phyloP scores from a whole-genome alignment of 805 yeast genomes.

The Isabelozyma heimii region DNA sequence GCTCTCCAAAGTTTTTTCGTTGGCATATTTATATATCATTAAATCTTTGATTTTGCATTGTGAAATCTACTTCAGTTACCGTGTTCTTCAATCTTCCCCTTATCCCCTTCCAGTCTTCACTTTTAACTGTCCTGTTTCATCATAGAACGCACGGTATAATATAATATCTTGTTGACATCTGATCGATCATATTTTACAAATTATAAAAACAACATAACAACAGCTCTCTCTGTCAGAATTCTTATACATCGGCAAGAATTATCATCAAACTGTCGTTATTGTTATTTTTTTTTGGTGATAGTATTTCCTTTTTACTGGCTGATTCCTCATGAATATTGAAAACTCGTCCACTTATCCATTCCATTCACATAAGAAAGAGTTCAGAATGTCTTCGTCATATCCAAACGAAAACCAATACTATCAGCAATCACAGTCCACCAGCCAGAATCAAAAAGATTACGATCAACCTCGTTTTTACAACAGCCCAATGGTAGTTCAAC shows the following conservation, averaged over 20 bases:
- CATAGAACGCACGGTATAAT: too few species aligned
- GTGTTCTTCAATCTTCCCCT: neutral
- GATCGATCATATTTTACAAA: too few species aligned
- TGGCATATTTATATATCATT: neutral
- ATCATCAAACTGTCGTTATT: too few species aligned
- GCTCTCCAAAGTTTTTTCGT: neutral
- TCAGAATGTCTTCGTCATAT: neutral
- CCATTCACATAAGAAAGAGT: neutral
- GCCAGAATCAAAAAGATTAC: neutral
- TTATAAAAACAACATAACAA: too few species aligned
- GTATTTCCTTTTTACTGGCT: neutral
- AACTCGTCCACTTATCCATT: neutral
- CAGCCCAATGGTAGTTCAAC: neutral
- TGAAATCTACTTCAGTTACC: neutral
- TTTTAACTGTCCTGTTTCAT: too few species aligned
- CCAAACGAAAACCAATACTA: neutral
- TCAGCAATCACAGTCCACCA: neutral
- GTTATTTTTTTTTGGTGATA: too few species aligned
- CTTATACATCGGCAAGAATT: too few species aligned
- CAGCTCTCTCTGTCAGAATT: too few species aligned
- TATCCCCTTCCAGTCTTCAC: too few species aligned
- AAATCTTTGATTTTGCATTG: neutral
- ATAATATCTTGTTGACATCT: too few species aligned
- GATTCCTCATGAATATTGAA: neutral
- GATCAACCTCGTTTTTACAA: conserved; percentile 1